Conservation (phyloP, 108 stramenopile species). For the Halocafeteria seosinensis region DNA sequence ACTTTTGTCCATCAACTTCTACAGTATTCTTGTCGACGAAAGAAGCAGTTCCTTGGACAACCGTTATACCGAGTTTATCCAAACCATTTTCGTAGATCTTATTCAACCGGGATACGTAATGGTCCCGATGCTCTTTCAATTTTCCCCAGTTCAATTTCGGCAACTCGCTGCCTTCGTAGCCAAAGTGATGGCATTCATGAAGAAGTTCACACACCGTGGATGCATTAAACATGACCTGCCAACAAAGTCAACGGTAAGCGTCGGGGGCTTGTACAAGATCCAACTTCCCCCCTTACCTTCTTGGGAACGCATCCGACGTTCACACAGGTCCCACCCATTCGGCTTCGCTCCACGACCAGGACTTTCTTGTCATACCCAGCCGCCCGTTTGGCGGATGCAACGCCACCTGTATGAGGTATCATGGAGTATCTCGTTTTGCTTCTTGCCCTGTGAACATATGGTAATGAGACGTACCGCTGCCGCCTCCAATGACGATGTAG, state of each 20-base stretch:
- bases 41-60: slow-evolving; percentile 23
- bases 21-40: slow-evolving; percentile 17
- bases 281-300: slow-evolving; percentile 20
- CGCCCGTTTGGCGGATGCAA: slow-evolving; percentile 44
- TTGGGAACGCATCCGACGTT: slow-evolving; percentile 97
- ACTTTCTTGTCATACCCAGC: slow-evolving; percentile 64
- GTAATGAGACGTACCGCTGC: slow-evolving; percentile 44
- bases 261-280: background rate
- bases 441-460: slow-evolving; percentile 9
- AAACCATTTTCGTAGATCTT: slow-evolving; percentile 61
- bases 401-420: slow-evolving; percentile 7
- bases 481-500: slow-evolving; percentile 52
- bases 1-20: slow-evolving; percentile 11
- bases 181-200: slow-evolving; percentile 29
- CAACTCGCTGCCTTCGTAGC: background rate
- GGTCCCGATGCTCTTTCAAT: slow-evolving; percentile 31
- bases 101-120: slow-evolving; percentile 46
- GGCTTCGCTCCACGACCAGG: slow-evolving; percentile 55
- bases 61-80: slow-evolving; percentile 47
- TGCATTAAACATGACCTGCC: slow-evolving; percentile 58
- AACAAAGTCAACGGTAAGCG: background rate
- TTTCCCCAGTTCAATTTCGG: slow-evolving; percentile 27
- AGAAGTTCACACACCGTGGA: slow-evolving; percentile 57
- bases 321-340: slow-evolving; percentile 80
- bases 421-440: background rate